Base-by-base conservation (phyloP, 495 filamentous ascomycete genomes). In the Aspergillus conjunctus region DNA sequence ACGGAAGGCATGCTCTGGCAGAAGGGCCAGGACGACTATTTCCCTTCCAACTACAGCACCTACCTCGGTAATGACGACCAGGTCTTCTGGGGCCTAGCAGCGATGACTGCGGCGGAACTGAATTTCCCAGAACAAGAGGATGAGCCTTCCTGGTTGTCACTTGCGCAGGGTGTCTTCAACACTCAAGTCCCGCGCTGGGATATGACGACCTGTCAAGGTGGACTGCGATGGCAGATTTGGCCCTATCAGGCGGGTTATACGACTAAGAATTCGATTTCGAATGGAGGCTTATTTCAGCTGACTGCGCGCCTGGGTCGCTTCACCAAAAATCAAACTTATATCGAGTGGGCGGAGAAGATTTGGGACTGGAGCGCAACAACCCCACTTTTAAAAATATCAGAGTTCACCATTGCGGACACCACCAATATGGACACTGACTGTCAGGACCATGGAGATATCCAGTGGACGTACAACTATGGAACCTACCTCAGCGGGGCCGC, bases 181-280 rank as follows among this genome's bases (percentile, higher is more conserved):
- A 80, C 83, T 55, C 87, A 86, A 60, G 81, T 77, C 3, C 69
- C 72, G 0, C 82, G 89, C n/a, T 95, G 91, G 91, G 77, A 93
- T 59, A 73, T 76, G 15, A 62, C 64, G 1, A 83, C 78, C 2
- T 97, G 92, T 70, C 79, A 81, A 45, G 92, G 92, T 45, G 92
- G 92, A 2, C 74, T 96, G 52, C 80, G 87, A 57, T 96, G 92
- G 92, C 91, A 96, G 75, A 88, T 95, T 59, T 91, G 85, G 73
- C 79, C 83, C 9, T 92, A 90, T 73, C 91, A 93, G 75, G 85
- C 77, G 22, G 92, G 92, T 10, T 95, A 89, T 71, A 82, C 84
- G 62, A 92, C 88, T 74, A 92, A 92, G 70, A 93, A 93, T 75
- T 81, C 84, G 31, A 87, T 91, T 51, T 87, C 88, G 39, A 91